Base-by-base conservation (phyloP, 2,329 filamentous ascomycete genomes). In the Blastomyces gilchristii region DNA sequence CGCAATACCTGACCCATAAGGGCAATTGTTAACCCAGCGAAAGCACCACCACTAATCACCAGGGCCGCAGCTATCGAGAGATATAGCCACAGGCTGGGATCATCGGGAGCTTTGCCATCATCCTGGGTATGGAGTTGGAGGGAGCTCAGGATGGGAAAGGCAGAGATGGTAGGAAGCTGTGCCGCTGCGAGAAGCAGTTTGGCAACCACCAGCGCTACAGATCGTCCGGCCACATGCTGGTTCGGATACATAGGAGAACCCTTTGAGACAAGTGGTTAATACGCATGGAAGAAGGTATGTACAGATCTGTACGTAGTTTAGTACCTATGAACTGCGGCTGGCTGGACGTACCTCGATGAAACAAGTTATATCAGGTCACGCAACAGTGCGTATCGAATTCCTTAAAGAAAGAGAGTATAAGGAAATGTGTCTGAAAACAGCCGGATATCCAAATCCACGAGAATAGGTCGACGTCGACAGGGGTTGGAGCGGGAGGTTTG, bases 41-140 rank as follows among this genome's bases (percentile, higher is more conserved):
- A 99, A 49, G 90, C 91, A 66, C 94, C 94, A 66, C 94, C 94
- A 0, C 90, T 83, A 65, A 97, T 79, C 11, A 97, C 94, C 63
- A 99, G 82, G 31, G 85, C 82, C 64, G 90, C 83, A 22, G 93
- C 95, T 39, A 91, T 82, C 63, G 86, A 81, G 66, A 94, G 83
- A 71, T 97, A 91, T 56, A 93, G 79, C 89, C 90, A 96, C 68
- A 96, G 78, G 60, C 83, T 83, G 8, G 86, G 82, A 65, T 88
- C 87, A 31, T 82, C 78, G 8, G 78, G 75, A 62, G 85, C 80
- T 65, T 81, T 80, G 45, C 77, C 79, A 62, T 80, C 74, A 56
- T 81, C 65, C 65, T 64, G 43, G 60, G 64, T 67, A 62, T 65
- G 63, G 43, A 68, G 64, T 62, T 67, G 63, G 62, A 67, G 61